Base-by-base conservation (phyloP, 2,329 filamentous ascomycete species). In the Colletotrichum echinochloae region DNA sequence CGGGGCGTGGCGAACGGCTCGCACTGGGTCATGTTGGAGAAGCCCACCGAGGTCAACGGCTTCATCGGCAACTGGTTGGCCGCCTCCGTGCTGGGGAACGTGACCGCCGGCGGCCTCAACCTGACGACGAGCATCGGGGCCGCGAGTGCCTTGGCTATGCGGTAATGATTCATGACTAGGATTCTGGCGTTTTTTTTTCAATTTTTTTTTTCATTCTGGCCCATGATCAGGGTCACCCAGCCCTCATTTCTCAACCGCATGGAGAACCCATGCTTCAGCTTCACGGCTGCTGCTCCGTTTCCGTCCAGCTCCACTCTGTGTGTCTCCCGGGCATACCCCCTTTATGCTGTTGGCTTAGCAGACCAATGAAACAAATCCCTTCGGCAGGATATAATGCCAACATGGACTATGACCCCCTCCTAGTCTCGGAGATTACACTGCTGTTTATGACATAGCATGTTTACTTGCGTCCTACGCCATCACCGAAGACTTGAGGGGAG, bases 11-110 rank as follows among this genome's bases (percentile, higher is more conserved):
- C 94, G 8, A 44, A 89, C 30, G 85, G 90, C 0, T 83, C 85
- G 20, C 94, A 97, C 80, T 97, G 94, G 93, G 91, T 89, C 51
- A 81, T 94, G 76, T 90, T 89, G 84, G 88, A 95, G 82, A 88
- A 86, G 74, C 87, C 91, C 0, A 85, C 83, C 26, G 87, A 90
- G 74, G 87, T 91, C 3, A 96, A 95, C 79, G 20, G 37, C 8
- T 55, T 52, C 30, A 26, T 66, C 35, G 60, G 49, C 7, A 59
- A 61, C 35, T 72, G 70, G 70, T 20, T 72, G 33, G 28, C 30
- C 20, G 20, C 18, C 26, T 72, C 66, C 0, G 60, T 72, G 14
- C 26, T 70, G 6, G 60, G 69, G 5, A 70, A 70, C 48, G 1
- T 57, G 60, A 65, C 54, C 1, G 16, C 51, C 18, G 65, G 65